Base-by-base conservation (phyloP, 306 rosid species). In the Pyrus pyrifolia region DNA sequence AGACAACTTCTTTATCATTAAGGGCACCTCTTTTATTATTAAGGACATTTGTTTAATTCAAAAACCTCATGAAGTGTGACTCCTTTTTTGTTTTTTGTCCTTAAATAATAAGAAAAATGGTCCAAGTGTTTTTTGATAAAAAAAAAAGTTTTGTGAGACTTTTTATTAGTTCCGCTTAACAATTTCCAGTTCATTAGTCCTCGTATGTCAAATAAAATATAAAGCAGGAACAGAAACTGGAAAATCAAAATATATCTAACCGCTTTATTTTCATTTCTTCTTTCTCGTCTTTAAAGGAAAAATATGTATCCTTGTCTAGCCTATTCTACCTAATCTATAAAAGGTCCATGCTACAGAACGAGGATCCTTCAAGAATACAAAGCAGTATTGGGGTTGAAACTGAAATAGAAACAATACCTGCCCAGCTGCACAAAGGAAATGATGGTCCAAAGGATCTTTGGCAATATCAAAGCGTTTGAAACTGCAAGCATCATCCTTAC, bases 401-500 rank as follows among this genome's bases (percentile, higher is more conserved):
- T 52, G 9, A 45, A 49, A 60, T 8, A 30, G 27, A 30, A 71
- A 60, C 61, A 15, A 14, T 84, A 95, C 99, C 96, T 91, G 99
- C 65, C 90, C 93, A 81, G 81, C 82, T 79, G 93, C 86, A 78
- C 97, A 93, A 75, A 89, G 86, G 79, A 81, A 96, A 82, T 92
- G 87, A 85, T 96, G 97, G 83, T 96, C 98, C 63, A 76, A 71
- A 65, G 99, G 98, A 87, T 91, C 98, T 85, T 31, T 84, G 38
- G 89, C 84, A 53, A 92, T 91, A 85, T 96, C 99, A 83, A 96
- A 96, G 82, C 90, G 93, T 77, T 91, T 91, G 88, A 91, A 89
- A 83, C 85, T 80, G 78, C 88, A 74, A 78, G 81, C 82, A 38
- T 83, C 87, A 83, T 82, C 73, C 74, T 79, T 81, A 4, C 66